Base-by-base conservation (phyloP, 306 rosid species). In the Citrullus mucosospermus region DNA sequence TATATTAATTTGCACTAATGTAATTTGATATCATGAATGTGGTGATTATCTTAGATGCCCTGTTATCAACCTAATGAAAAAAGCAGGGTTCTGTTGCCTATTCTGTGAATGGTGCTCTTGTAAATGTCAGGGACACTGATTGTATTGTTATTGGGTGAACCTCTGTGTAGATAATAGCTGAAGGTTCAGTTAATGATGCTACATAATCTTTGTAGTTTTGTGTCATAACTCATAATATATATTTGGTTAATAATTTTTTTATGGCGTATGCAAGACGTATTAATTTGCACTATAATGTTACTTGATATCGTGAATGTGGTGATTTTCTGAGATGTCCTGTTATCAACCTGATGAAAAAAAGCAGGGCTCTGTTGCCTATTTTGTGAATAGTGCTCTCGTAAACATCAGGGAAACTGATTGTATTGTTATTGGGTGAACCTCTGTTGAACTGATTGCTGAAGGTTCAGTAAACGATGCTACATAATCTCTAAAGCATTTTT, bases 341-440 rank as follows among this genome's bases (percentile, higher is more conserved):
- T 12, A 12, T 5, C 44, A 65, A 81, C 84, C 89, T 84, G 91
- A 85, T 79, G 77, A 79, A 74, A 81, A 25, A 85, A 87, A 84
- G 82, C 85, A 83, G 88, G 80, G 93, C 66, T 34, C 78, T 89
- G 86, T 82, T 84, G 83, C 83, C 86, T 73, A 39, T 17, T 38
- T 3, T 82, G 85, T 90, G 90, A 82, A 67, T 82, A 48, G 86
- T 69, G 72, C 87, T 86, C 88, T 85, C 61, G 85, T 88, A 81
- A 81, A 50, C 78, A 16, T 89, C 91, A 90, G 92, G 90, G 75
- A 88, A 32, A 89, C 78, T 6, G 9, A 38, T 22, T 38, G 82
- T 88, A 87, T 77, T 81, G 84, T 89, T 86, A 1, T 90, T 91
- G 93, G 96, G 93, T 91, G 97, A 91, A 89, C 90, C 93, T 89